Evolutionary conservation across 306 rosid species (phyloP).

Genomic region (Cyclanthera cordifolia): DNA sequence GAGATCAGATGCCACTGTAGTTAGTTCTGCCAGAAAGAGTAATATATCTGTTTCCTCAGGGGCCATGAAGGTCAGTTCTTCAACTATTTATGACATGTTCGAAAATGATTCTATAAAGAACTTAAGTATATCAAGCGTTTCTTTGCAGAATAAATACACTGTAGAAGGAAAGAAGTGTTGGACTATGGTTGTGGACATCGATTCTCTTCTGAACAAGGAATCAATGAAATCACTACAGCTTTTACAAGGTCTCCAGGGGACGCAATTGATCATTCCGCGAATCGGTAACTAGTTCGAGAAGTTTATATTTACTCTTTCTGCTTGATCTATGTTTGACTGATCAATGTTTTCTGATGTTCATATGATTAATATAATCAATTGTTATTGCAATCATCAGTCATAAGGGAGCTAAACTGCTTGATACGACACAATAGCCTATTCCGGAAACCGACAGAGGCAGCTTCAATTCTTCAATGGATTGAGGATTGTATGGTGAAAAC

Average conservation of each 20-base stretch:
- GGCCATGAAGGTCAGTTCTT: conserved; percentile 19
- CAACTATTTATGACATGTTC: not conserved
- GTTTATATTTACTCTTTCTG: not conserved
- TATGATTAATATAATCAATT: not conserved
- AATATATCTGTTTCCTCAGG: conserved; percentile 18
- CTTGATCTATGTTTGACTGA: not conserved
- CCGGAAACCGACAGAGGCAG: conserved; percentile 47
- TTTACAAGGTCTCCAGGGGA: conserved; percentile 69
- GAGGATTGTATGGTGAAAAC: conserved; percentile 51
- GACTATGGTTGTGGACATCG: conserved; percentile 62
- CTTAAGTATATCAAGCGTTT: conserved; percentile 3
- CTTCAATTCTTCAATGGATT: conserved; percentile 60
- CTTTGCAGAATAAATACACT: conserved; percentile 32
- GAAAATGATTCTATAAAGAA: conserved; percentile 7
- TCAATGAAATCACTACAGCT: conserved; percentile 71
- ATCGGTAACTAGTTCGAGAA: conserved; percentile 34
- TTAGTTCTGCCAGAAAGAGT: conserved; percentile 23
- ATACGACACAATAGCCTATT: conserved; percentile 39
- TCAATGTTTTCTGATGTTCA: not conserved
- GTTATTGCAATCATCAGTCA: conserved; percentile 28
- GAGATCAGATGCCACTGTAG: conserved; percentile 16
- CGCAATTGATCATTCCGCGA: conserved; percentile 60
- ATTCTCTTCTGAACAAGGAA: conserved; percentile 65
- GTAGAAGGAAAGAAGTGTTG: conserved; percentile 37
- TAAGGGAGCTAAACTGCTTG: conserved; percentile 50